Evolutionary conservation across 2,329 filamentous ascomycete species (phyloP), one percentile per base, ranked within the genome.

Genomic region (Fusarium buharicum): DNA sequence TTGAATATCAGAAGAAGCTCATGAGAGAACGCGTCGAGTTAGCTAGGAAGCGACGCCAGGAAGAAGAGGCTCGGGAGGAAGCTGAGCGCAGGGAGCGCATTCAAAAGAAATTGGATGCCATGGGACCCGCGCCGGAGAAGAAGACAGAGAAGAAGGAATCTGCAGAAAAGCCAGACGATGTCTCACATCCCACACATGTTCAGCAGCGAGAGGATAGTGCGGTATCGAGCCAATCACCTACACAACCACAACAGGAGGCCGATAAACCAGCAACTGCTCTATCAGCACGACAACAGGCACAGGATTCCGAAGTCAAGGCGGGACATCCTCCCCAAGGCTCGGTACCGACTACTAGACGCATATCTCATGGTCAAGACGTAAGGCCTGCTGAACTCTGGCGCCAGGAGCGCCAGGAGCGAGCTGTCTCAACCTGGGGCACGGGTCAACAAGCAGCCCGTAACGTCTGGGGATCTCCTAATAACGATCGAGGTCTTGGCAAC

Each of bases 381-480:
- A 75, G 74, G 37, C 71, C 74, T 24, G 44, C 71, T 37, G 70
- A 75, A 55, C 58, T 76, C 31, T 79, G 81, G 81, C 73, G 17
- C 65, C 68, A 12, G 73, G 72, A 16, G 66, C 79, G 80, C 40
- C 64, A 79, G 20, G 84, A 86, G 17, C 78, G 82, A 41, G 81
- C 80, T 12, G 62, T 44, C 48, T 73, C 80, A 11, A 75, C 81
- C 2, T 88, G 86, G 85, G 77, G 77, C 24, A 70, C 77, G 24
- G 72, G 72, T 17, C 82, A 81, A 43, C 76, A 79, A 39, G 62
- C 78, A 11, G 74, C 80, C 12, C 80, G 83, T 43, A 91, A 89
- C 70, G 88, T 93, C 16, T 93, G 90, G 90, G 90, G 87, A 16
- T 86, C 89, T 38, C 88, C 87, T n/a, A 86, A 86, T 50, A 88